Base-by-base conservation (phyloP, 1,139 yeast genomes). In the Candida neerlandica region DNA sequence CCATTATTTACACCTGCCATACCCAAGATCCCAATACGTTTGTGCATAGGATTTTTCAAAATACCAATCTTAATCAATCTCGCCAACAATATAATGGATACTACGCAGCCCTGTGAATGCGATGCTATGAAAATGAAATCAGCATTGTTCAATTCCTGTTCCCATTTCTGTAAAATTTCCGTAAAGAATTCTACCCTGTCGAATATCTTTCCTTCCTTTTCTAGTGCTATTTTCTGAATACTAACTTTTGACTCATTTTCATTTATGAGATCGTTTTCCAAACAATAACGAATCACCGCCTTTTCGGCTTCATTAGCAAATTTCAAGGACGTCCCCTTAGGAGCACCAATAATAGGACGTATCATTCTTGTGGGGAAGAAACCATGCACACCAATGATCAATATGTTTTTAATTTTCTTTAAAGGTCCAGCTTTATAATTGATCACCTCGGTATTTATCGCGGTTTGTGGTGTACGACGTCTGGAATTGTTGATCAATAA, bases 1-100 rank as follows among this genome's bases (percentile, higher is more conserved):
- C 99, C 99, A 61, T 89, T 83, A 58, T 91, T 90, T 26, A 91
- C 82, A 1, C 98, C 98, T 0, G 98, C 98, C 98, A 94, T 94
- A 1, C 94, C 95, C 45, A 94, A 70, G 21, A 94, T 73, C 0
- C 95, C 91, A 18, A 91, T 77, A 40, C 81, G 71, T 58, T 85
- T 84, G 32, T 65, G 65, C 16, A 68, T 67, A 0, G 77, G 71
- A 48, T 71, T 68, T 57, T 73, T 74, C 16, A 90, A 78, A 23
- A 88, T 76, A 0, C 94, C 96, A 55, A 82, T 77, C 54, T 81
- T 85, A 7, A 94, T 80, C 42, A 94, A 73, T 56, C 81, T 78
- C 0, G 96, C 89, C 32, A 91, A 69, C 29, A 94, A 65, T 44
- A 90, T 86, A 1, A 90, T 84, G 0, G 96, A 84, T 0, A 94